Evolutionary conservation across 805 yeast genomes (phyloP).

Genomic region (Metschnikowia lachancei): DNA sequence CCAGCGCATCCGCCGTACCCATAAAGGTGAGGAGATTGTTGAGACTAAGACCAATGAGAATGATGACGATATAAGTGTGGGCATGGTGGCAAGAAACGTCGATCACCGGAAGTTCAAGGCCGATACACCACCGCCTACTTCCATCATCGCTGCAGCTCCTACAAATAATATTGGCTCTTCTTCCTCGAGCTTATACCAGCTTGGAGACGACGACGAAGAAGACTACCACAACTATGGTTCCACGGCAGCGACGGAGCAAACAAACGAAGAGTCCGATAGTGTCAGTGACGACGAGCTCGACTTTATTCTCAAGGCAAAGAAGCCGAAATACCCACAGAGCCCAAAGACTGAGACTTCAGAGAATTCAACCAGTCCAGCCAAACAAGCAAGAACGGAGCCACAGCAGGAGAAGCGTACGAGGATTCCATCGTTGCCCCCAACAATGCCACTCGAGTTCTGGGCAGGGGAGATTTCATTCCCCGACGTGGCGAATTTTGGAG

Average conservation of each 20-base stretch:
- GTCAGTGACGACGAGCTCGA: constrained; percentile 34
- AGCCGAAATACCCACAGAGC: neutral
- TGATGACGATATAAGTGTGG: constrained; percentile 27
- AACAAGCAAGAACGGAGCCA: neutral
- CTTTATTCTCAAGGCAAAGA: constrained; percentile 26
- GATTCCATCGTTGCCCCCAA: constrained; percentile 15
- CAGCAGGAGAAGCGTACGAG: neutral
- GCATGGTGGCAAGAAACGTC: constrained; percentile 31
- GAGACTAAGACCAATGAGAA: constrained; percentile 39
- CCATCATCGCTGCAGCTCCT: neutral
- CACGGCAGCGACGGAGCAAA: neutral
- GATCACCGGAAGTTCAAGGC: constrained; percentile 37
- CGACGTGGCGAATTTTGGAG: constrained; percentile 46
- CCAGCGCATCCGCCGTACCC: constrained; percentile 74
- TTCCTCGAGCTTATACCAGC: constrained; percentile 13
- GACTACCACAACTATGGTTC: constrained; percentile 6
- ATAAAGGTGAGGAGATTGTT: constrained; percentile 83
- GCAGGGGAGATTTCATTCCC: constrained; percentile 48
- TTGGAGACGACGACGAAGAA: constrained; percentile 30
- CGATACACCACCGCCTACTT: constrained; percentile 10
- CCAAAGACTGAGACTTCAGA: too few relatives aligned
- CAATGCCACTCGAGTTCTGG: constrained; percentile 34
- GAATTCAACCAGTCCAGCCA: too few relatives aligned
- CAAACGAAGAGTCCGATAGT: neutral
- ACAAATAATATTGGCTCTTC: neutral